Conservation (phyloP, 1,284 basidiomycete species). For the Phylloboletellus chloephorus region DNA sequence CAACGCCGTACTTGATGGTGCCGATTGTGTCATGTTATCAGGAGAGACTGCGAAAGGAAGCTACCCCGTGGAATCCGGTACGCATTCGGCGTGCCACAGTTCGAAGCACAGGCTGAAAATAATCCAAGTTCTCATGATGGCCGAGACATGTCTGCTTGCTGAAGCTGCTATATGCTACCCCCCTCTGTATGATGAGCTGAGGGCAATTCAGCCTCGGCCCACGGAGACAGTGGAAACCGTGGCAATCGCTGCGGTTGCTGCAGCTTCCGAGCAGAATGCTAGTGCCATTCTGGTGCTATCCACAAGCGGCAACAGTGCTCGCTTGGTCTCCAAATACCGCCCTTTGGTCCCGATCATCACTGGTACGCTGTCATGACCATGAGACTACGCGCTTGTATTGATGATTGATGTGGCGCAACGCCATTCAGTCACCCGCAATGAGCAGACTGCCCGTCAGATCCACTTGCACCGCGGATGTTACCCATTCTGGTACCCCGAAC, state of each 20-base stretch:
- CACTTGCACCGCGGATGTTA: slow-evolving; percentile 97
- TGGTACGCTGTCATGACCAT: slow-evolving; percentile 43
- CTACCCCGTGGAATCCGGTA: slow-evolving; percentile 91
- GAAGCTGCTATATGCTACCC: slow-evolving; percentile 93
- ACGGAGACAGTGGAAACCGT: slow-evolving; percentile 93
- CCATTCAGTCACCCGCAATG: slow-evolving; percentile 83
- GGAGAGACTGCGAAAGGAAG: slow-evolving; percentile 96
- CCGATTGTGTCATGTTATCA: slow-evolving; percentile 98
- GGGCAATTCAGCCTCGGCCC: slow-evolving; percentile 72
- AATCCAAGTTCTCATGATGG: slow-evolving; percentile 89
- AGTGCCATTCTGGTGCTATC: slow-evolving; percentile 95
- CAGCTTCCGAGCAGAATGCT: slow-evolving; percentile 90
- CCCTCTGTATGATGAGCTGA: slow-evolving; percentile 86
- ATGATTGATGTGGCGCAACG: slow-evolving; percentile 5
- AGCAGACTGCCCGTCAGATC: slow-evolving; percentile 93
- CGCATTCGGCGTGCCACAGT: slow-evolving; percentile 24
- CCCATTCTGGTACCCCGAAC: slow-evolving; percentile 95
- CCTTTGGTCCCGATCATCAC: slow-evolving; percentile 93
- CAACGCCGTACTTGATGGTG: slow-evolving; percentile 94
- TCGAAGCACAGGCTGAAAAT: slow-evolving; percentile 14
- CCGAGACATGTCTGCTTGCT: slow-evolving; percentile 92
- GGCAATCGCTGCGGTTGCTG: slow-evolving; percentile 89
- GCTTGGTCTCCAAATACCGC: slow-evolving; percentile 95
- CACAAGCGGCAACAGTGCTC: slow-evolving; percentile 94
- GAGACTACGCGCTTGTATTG: slow-evolving; percentile 1